Evolutionary conservation across 345 rosid genomes (phyloP).

Genomic region (Acer yangbiense): DNA sequence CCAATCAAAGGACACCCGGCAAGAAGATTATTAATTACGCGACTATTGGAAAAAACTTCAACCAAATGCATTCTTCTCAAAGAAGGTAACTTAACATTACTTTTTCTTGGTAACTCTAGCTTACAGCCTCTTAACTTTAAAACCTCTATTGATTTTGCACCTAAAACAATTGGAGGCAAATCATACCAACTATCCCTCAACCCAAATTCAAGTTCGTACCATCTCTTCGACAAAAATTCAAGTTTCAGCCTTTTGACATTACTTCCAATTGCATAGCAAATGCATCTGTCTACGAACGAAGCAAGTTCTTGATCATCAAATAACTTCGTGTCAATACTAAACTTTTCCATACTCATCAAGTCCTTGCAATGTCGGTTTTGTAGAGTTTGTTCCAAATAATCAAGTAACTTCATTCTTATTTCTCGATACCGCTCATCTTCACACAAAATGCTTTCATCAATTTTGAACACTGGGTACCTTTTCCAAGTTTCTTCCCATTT

Average conservation of each 20-base stretch:
- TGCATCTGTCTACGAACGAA: background rate
- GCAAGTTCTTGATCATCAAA: background rate
- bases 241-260: background rate
- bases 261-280: background rate
- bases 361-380: background rate
- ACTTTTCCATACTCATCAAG: background rate
- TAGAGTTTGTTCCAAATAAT: background rate
- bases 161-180: background rate
- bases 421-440: too few relatives aligned
- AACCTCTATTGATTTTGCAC: background rate
- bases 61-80: slow-evolving; percentile 1
- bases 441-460: background rate
- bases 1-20: background rate
- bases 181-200: background rate
- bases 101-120: background rate
- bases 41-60: background rate
- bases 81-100: background rate
- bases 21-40: background rate
- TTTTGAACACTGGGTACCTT: background rate
- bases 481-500: background rate
- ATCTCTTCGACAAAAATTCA: too few relatives aligned
- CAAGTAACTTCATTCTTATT: background rate
- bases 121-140: background rate
- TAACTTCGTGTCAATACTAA: background rate
- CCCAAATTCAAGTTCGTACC: too few relatives aligned